Evolutionary conservation across 441 rosid species (phyloP).

Genomic region (Omphalea diandra): DNA sequence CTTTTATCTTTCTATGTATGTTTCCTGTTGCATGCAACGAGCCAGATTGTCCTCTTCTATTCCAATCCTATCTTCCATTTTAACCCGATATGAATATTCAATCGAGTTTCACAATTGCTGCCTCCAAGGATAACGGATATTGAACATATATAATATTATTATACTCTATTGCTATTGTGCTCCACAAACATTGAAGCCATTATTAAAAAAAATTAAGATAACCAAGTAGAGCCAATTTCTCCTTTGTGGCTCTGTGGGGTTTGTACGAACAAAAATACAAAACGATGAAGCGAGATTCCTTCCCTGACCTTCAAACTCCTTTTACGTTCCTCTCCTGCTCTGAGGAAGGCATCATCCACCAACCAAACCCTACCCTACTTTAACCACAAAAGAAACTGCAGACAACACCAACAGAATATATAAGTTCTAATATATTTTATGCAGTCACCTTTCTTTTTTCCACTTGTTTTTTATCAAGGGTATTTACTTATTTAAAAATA

Average conservation of each 20-base stretch:
- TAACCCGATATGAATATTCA: too few species aligned
- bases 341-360: neutral
- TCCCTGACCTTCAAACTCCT: neutral
- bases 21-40: too few species aligned
- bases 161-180: neutral
- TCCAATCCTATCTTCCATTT: too few species aligned
- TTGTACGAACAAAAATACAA: neutral
- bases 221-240: neutral
- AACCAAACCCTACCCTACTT: neutral
- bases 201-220: neutral
- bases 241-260: neutral
- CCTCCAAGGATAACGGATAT: neutral
- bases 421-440: neutral
- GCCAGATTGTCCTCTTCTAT: too few species aligned
- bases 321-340: neutral
- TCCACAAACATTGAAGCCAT: neutral
- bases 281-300: neutral
- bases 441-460: too few species aligned
- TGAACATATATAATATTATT: neutral
- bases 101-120: too few species aligned
- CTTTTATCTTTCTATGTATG: too few species aligned
- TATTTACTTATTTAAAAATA: too few species aligned
- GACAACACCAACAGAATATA: neutral
- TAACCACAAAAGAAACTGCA: neutral
- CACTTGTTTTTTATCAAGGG: too few species aligned